These are phyloP conservation scores for Biancaea sappan DNA, from an alignment of 306 rosid genomes.

Conservation along the genomic window DNA sequence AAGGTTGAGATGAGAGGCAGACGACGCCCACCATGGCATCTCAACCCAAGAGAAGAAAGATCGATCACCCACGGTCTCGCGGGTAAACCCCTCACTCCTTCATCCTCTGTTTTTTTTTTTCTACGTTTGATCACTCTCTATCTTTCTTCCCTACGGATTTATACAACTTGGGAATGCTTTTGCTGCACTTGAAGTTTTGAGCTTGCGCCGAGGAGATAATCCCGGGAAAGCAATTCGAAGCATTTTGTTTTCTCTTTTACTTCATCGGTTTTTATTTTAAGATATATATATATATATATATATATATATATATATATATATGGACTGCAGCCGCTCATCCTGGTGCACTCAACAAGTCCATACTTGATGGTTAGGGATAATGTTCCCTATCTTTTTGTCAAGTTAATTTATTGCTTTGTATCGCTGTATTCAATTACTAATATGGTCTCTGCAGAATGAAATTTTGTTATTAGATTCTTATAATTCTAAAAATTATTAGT, in stretches of 20 bases:
- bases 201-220: background rate
- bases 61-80: slow-evolving; percentile 32
- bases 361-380: too few relatives aligned
- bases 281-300: too few relatives aligned
- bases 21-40: slow-evolving; percentile 24
- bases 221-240: background rate
- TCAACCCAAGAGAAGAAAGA: slow-evolving; percentile 42
- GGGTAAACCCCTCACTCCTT: slow-evolving; percentile 26
- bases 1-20: too few relatives aligned
- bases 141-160: background rate
- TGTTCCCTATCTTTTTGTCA: too few relatives aligned
- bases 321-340: background rate
- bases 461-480: too few relatives aligned
- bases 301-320: too few relatives aligned
- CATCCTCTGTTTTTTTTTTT: background rate
- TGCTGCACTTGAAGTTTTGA: background rate
- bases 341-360: background rate
- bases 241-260: background rate
- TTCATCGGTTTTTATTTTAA: background rate
- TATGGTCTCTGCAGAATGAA: too few relatives aligned
- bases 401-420: too few relatives aligned
- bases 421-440: too few relatives aligned
- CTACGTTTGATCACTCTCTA: background rate
- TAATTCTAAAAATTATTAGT: too few relatives aligned
- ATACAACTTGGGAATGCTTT: background rate